Conservation (phyloP, 495 filamentous ascomycete genomes). For the Lasiosphaeria miniovina region DNA sequence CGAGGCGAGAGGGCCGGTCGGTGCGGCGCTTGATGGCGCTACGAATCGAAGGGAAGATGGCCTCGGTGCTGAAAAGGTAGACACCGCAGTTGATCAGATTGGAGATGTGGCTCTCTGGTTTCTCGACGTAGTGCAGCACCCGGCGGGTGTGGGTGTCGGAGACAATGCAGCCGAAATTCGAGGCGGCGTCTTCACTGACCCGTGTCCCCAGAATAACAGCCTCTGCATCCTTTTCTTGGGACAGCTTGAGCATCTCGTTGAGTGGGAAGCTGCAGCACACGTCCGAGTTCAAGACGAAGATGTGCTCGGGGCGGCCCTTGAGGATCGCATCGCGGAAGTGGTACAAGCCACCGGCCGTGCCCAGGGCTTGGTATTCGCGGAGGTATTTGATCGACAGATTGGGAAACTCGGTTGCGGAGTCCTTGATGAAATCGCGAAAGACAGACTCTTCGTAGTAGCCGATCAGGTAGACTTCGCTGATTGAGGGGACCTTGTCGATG, state of each 20-base stretch:
- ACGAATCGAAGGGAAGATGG: constrained; percentile 94
- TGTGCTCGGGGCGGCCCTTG: constrained; percentile 88
- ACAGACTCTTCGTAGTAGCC: constrained; percentile 98
- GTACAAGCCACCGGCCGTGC: constrained; percentile 95
- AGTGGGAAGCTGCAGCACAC: constrained; percentile 99
- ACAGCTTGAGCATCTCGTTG: constrained; percentile 88
- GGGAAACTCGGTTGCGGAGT: constrained; percentile 77
- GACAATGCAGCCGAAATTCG: constrained; percentile 97
- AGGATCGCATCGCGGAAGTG: constrained; percentile 99
- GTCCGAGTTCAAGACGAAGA: constrained; percentile 97
- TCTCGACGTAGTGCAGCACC: constrained; percentile 99
- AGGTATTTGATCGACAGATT: constrained; percentile 92
- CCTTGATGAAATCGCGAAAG: constrained; percentile 97
- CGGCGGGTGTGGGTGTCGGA: constrained; percentile 92
- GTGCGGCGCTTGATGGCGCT: constrained; percentile 94
- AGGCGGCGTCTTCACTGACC: constrained; percentile 86
- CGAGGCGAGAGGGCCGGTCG: constrained; percentile 77
- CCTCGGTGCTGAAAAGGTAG: constrained; percentile 93
- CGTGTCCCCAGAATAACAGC: constrained; percentile 94
- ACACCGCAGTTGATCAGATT: constrained; percentile 99
- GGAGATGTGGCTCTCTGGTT: constrained; percentile 96
- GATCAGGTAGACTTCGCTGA: constrained; percentile 94
- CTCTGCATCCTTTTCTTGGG: constrained; percentile 94
- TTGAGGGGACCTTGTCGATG: constrained; percentile 83
- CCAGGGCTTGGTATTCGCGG: constrained; percentile 94